Evolutionary conservation across 768 basidiomycete species (phyloP).

Genomic region (Terana coerulea): DNA sequence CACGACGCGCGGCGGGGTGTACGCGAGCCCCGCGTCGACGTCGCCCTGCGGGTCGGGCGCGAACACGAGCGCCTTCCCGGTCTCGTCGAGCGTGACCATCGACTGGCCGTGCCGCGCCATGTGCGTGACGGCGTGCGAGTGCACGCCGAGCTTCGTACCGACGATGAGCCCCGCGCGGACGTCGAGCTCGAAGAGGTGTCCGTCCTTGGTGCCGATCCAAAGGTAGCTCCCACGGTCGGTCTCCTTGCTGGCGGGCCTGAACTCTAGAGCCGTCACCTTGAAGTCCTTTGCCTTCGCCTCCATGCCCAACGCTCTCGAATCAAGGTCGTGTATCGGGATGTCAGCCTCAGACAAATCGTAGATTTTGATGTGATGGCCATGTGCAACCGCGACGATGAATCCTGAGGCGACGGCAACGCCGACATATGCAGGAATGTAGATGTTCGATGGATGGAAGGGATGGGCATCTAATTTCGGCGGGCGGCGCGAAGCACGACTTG

Average conservation of each 20-base stretch:
- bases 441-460: constrained; percentile 41
- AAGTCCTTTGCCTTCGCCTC: constrained; percentile 54
- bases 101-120: constrained; percentile 68
- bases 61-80: constrained; percentile 80
- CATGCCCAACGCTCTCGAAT: constrained; percentile 56
- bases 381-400: constrained; percentile 52
- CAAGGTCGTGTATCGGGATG: constrained; percentile 44
- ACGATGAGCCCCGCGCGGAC: constrained; percentile 53
- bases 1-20: constrained; percentile 51
- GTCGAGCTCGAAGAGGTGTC: constrained; percentile 82
- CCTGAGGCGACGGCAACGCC: constrained; percentile 57
- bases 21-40: constrained; percentile 40
- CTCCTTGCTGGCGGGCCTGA: constrained; percentile 48
- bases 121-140: constrained; percentile 61
- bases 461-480: constrained; percentile 33
- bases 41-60: constrained; percentile 38
- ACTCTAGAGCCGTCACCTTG: constrained; percentile 75
- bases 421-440: constrained; percentile 51
- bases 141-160: constrained; percentile 56
- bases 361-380: constrained; percentile 54
- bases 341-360: constrained; percentile 55
- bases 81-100: constrained; percentile 84
- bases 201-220: constrained; percentile 92
- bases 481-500: constrained; percentile 61
- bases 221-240: constrained; percentile 56